Base-by-base conservation (phyloP, 2,329 filamentous ascomycete genomes). In the Aspergillus viridinutans region DNA sequence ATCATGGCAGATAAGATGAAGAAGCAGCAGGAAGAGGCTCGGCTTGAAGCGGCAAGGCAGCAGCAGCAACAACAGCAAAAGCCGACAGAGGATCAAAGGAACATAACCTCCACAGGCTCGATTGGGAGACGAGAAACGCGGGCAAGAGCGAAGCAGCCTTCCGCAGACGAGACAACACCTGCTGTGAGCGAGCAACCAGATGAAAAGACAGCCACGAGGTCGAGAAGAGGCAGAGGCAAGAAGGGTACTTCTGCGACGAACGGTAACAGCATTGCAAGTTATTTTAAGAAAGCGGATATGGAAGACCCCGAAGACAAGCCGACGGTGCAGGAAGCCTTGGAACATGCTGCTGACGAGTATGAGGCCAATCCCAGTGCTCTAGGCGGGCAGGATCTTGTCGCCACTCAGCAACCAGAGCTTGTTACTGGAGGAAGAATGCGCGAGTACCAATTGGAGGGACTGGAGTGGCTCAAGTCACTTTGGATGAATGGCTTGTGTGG, bases 401-500 rank as follows among this genome's bases (percentile, higher is more conserved):
- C 95, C 71, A 93, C 92, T 0, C 82, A 89, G 60, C 94, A 99
- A 69, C 94, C 94, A 0, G 86, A 88, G 61, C 85, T 92, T 57
- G 86, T 99, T 65, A 86, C 88, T 0, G 91, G 91, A 4, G 94
- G 94, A 1, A 88, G 87, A 3, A 97, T 99, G 93, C 83, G 92
- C 20, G 89, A 90, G 60, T 99, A 99, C 69, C 94, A 99, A 67
- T 78, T 99, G 0, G 93, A 97, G 70, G 94, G 94, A 0, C 74
- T 99, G 1, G 95, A 96, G 0, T 99, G 94, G 94, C 87, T 99
- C 79, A 84, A 85, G 32, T 86, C 84, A 0, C 71, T 89, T 3
- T 96, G 89, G 66, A 91, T 96, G 79, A 94, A 96, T 67, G 92
- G 92, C 10, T 84, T 97, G 72, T 95, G 91, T 63, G 92, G 92